phyloP scores from a whole-genome alignment of 2,329 filamentous ascomycete species.

The Ophiobolus disseminans region DNA sequence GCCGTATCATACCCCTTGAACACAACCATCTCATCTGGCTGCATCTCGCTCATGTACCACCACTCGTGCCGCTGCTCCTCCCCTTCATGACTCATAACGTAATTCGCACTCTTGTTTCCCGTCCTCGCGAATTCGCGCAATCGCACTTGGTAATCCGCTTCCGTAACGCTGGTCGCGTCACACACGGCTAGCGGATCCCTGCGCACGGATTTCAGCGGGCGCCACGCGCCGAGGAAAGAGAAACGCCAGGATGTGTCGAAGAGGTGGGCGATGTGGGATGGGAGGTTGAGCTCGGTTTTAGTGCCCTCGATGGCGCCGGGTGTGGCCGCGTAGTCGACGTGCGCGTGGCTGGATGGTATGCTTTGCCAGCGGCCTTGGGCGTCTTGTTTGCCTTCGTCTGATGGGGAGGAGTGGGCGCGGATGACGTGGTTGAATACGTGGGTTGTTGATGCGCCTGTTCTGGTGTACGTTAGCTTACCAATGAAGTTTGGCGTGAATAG shows the following conservation, averaged over 20 bases:
- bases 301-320: conserved; percentile 16
- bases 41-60: conserved; percentile 37
- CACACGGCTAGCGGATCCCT: conserved; percentile 38
- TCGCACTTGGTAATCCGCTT: conserved; percentile 25
- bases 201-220: conserved; percentile 29
- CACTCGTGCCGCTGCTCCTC: conserved; percentile 27
- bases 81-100: conserved; percentile 22
- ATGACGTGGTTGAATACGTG: conserved; percentile 49
- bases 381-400: conserved; percentile 52
- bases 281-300: conserved; percentile 23
- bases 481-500: background rate
- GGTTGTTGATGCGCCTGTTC: conserved; percentile 22
- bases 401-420: conserved; percentile 56
- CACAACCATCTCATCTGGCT: conserved; percentile 29
- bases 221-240: conserved; percentile 41
- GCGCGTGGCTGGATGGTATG: conserved; percentile 27
- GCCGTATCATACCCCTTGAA: conserved; percentile 37
- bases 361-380: conserved; percentile 53
- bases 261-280: conserved; percentile 8
- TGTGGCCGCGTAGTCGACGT: conserved; percentile 28
- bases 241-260: conserved; percentile 21
- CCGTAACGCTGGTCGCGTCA: conserved; percentile 22
- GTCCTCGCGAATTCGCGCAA: conserved; percentile 23
- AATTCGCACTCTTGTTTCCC: conserved; percentile 22
- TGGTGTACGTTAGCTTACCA: background rate